These are phyloP conservation scores for Colletotrichum somersetense DNA, from an alignment of 2,329 filamentous ascomycete species.

Conservation along the genomic window DNA sequence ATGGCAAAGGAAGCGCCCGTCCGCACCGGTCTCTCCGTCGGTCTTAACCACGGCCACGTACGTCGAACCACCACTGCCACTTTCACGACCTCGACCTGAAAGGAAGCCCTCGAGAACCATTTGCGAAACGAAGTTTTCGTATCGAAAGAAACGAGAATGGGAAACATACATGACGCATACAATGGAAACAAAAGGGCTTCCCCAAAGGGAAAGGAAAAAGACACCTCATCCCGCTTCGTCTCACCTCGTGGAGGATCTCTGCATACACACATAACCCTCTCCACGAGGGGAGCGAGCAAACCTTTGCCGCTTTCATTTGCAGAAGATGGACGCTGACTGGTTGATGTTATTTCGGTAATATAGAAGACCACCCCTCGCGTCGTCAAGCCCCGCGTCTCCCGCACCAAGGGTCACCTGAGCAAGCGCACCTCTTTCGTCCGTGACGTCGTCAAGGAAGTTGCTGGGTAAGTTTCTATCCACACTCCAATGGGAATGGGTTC, in stretches of 20 bases:
- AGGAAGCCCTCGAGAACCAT: constrained; percentile 1
- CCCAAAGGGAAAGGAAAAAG: neutral
- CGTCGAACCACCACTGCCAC: constrained; percentile 54
- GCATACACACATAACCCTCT: constrained; percentile 53
- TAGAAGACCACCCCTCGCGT: constrained; percentile 88
- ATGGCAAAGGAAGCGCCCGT: constrained; percentile 73
- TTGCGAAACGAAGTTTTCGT: constrained; percentile 14
- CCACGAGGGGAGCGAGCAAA: constrained; percentile 47
- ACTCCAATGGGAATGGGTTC: neutral
- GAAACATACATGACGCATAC: neutral
- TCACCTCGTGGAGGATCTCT: constrained; percentile 83
- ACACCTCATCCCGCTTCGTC: constrained; percentile 55
- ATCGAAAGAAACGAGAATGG: constrained; percentile 4
- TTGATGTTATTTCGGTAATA: constrained; percentile 52
- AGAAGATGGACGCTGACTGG: constrained; percentile 75
- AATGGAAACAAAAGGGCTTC: neutral
- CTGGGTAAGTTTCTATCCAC: constrained; percentile 75
- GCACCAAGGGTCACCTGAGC: constrained; percentile 95
- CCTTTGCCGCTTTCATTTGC: constrained; percentile 48
- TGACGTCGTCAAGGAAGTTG: constrained; percentile 98
- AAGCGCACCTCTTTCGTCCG: constrained; percentile 98
- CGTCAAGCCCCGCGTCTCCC: constrained; percentile 81
- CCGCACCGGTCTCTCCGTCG: constrained; percentile 70
- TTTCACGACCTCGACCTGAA: constrained; percentile 21
- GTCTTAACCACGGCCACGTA: constrained; percentile 76